phyloP scores from a whole-genome alignment of 805 yeast genomes.

The Spathaspora girioi region DNA sequence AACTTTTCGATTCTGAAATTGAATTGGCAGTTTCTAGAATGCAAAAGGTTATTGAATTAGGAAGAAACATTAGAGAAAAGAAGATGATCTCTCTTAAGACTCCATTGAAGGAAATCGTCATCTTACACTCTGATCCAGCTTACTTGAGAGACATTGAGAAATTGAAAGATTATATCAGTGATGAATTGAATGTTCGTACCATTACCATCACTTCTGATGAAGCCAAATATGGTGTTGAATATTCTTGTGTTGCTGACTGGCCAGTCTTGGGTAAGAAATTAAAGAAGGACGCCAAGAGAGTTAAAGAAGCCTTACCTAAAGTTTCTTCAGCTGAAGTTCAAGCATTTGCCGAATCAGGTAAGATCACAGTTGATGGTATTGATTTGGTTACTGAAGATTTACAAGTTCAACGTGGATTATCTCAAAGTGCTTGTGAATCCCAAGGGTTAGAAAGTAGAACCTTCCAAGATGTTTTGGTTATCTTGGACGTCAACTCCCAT shows the following conservation, averaged over 20 bases:
- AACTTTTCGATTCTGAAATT: constrained; percentile 74
- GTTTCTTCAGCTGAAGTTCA: constrained; percentile 83
- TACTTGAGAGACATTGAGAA: constrained; percentile 78
- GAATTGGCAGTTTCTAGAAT: constrained; percentile 89
- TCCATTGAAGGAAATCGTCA: constrained; percentile 84
- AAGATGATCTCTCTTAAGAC: constrained; percentile 89
- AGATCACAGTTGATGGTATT: constrained; percentile 84
- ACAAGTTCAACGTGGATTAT: constrained; percentile 84
- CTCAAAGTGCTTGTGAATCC: constrained; percentile 49
- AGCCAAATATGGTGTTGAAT: constrained; percentile 84
- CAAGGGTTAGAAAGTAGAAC: constrained; percentile 85
- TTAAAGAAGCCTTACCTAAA: constrained; percentile 86
- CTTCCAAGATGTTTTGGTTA: constrained; percentile 83
- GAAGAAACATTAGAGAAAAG: constrained; percentile 96
- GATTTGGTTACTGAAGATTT: constrained; percentile 83
- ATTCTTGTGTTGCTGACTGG: constrained; percentile 98
- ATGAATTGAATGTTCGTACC: constrained; percentile 91
- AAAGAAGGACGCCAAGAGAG: constrained; percentile 89
- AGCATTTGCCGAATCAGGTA: constrained; percentile 65
- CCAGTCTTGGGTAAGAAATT: constrained; percentile 96
- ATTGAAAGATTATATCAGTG: constrained; percentile 73
- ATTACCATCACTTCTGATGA: constrained; percentile 87
- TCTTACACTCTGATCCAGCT: constrained; percentile 71
- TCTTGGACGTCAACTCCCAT: constrained; percentile 82
- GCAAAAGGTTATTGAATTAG: constrained; percentile 96